phyloP scores from a whole-genome alignment of 331 rosid species.

The Quercus phellos region DNA sequence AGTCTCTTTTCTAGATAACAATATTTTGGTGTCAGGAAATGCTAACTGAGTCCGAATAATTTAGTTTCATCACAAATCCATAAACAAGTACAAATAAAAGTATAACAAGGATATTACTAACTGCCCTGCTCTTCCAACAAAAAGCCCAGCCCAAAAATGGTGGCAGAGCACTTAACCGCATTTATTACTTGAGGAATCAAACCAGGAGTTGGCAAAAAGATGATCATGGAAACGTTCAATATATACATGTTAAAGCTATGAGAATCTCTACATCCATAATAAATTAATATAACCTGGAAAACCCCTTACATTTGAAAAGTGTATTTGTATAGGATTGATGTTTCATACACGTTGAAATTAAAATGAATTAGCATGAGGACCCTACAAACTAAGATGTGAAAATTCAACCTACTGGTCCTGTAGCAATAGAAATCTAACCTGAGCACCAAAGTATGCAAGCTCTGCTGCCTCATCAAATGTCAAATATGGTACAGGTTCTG shows the following conservation, averaged over 20 bases:
- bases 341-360: background rate
- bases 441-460: conserved; percentile 98
- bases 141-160: background rate
- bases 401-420: background rate
- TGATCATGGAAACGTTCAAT: background rate
- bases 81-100: background rate
- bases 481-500: conserved; percentile 84
- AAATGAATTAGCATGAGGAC: background rate
- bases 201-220: background rate
- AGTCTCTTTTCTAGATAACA: background rate
- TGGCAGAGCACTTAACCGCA: background rate
- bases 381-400: background rate
- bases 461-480: conserved; percentile 98
- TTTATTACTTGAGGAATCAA: background rate
- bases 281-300: background rate
- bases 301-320: background rate
- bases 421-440: conserved; percentile 39
- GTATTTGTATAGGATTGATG: background rate
- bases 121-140: background rate
- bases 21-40: background rate
- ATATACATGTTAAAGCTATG: background rate
- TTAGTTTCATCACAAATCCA: background rate
- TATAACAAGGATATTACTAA: background rate
- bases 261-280: background rate
- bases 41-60: background rate